These are phyloP conservation scores for Hyaloscypha bicolor DNA, from an alignment of 495 filamentous ascomycete genomes.

Conservation along the genomic window DNA sequence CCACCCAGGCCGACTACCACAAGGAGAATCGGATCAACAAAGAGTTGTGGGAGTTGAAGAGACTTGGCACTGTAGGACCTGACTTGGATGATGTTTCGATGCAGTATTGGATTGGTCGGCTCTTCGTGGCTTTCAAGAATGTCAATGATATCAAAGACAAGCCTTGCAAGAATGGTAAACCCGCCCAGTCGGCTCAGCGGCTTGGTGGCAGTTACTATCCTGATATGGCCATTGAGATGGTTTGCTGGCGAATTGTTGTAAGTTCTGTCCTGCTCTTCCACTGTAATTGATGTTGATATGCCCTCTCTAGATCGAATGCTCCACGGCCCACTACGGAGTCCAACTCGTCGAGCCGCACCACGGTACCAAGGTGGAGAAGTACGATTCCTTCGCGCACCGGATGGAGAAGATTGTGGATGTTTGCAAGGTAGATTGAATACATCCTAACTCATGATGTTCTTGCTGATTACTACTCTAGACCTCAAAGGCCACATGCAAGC, in stretches of 20 bases:
- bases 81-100: conserved; percentile 1
- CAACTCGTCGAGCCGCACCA: conserved; percentile 15
- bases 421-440: background rate
- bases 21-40: background rate
- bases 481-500: conserved; percentile 28
- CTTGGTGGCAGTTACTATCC: conserved; percentile 9
- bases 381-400: background rate
- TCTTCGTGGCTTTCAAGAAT: conserved; percentile 26
- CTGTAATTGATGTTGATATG: background rate
- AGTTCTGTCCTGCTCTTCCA: conserved; percentile 1
- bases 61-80: background rate
- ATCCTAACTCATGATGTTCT: background rate
- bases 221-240: conserved; percentile 18
- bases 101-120: conserved; percentile 8
- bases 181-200: conserved; percentile 12
- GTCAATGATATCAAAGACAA: conserved; percentile 23
- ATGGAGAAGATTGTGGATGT: conserved; percentile 19
- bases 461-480: conserved; percentile 11
- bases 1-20: background rate
- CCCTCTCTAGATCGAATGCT: background rate
- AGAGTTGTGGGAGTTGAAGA: background rate
- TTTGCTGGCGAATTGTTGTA: conserved; percentile 29
- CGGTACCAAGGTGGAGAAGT: conserved; percentile 1
- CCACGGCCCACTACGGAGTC: background rate
- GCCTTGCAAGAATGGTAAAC: conserved; percentile 16